Conservation (phyloP, 2,329 filamentous ascomycete genomes). For the Aplosporella prunicola region DNA sequence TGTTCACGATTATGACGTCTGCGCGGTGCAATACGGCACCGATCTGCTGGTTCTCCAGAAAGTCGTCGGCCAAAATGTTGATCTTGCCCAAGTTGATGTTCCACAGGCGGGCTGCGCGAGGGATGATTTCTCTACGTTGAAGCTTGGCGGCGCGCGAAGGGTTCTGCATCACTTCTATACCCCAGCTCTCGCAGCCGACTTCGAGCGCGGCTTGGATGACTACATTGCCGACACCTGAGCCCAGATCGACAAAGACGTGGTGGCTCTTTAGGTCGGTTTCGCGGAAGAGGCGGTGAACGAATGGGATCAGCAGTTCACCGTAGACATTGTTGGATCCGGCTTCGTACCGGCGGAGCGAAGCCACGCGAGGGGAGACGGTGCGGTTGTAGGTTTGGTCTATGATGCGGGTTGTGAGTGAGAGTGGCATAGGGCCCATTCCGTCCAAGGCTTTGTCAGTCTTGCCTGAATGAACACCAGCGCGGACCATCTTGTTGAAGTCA, state of each 20-base stretch:
- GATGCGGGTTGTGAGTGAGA: constrained; percentile 62
- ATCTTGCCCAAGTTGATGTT: constrained; percentile 71
- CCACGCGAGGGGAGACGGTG: constrained; percentile 81
- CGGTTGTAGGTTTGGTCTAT: constrained; percentile 83
- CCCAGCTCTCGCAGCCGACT: constrained; percentile 89
- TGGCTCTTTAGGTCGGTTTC: constrained; percentile 69
- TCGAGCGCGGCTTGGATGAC: constrained; percentile 89
- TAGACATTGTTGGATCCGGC: constrained; percentile 91
- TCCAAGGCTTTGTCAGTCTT: constrained; percentile 60
- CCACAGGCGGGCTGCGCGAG: constrained; percentile 75
- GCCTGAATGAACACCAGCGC: constrained; percentile 56
- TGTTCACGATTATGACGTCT: constrained; percentile 96
- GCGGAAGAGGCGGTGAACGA: constrained; percentile 73
- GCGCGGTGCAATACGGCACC: constrained; percentile 67
- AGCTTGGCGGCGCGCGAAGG: constrained; percentile 72
- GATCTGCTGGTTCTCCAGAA: constrained; percentile 63
- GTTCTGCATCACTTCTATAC: constrained; percentile 92
- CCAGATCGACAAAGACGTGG: constrained; percentile 87
- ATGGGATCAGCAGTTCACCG: constrained; percentile 78
- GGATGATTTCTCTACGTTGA: constrained; percentile 73
- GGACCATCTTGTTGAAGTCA: constrained; percentile 67
- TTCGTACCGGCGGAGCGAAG: constrained; percentile 73
- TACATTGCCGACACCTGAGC: constrained; percentile 93
- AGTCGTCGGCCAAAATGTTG: constrained; percentile 74
- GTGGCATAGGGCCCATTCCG: constrained; percentile 59